phyloP scores from a whole-genome alignment of 176 grass and related monocot species.

The Triticum timopheevii region DNA sequence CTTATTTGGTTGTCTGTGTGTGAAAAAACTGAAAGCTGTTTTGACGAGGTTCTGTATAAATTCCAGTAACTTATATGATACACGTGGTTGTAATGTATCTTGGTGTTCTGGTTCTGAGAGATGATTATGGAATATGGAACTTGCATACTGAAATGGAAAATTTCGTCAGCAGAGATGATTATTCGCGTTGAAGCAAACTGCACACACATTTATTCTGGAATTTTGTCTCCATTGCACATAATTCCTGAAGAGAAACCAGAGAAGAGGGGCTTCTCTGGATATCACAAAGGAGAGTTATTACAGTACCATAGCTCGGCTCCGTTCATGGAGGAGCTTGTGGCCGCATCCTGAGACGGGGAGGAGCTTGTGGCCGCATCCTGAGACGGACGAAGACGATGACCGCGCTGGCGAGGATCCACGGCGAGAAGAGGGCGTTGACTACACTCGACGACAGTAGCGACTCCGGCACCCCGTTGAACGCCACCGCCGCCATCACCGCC shows the following conservation, averaged over 20 bases:
- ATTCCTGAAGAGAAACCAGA: neutral
- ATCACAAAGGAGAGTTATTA: neutral
- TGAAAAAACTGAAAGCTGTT: neutral
- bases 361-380: slow-evolving; percentile 37
- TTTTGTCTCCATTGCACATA: neutral
- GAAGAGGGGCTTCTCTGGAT: neutral
- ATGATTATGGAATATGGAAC: neutral
- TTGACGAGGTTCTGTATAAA: neutral
- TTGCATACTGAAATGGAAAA: neutral
- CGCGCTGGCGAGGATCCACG: slow-evolving; percentile 54
- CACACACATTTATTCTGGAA: neutral
- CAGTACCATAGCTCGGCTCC: neutral
- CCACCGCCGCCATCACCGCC: slow-evolving; percentile 31
- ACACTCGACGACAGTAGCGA: slow-evolving; percentile 29
- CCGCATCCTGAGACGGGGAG: slow-evolving; percentile 39
- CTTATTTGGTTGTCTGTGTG: slow-evolving; percentile 4
- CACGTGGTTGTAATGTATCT: neutral
- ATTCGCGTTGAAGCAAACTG: neutral
- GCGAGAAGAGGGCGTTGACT: slow-evolving; percentile 37
- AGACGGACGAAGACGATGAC: slow-evolving; percentile 48
- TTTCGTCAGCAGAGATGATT: neutral
- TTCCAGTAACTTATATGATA: neutral
- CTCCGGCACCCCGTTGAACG: slow-evolving; percentile 46
- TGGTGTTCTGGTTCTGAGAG: neutral
- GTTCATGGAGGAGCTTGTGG: slow-evolving; percentile 27